A percentile compares a stretch with the other conserved stretches of the same genome.
These are phyloP conservation scores for Termitomyces sp. DNA, from an alignment of 768 basidiomycete genomes.

Conservation along the genomic window DNA sequence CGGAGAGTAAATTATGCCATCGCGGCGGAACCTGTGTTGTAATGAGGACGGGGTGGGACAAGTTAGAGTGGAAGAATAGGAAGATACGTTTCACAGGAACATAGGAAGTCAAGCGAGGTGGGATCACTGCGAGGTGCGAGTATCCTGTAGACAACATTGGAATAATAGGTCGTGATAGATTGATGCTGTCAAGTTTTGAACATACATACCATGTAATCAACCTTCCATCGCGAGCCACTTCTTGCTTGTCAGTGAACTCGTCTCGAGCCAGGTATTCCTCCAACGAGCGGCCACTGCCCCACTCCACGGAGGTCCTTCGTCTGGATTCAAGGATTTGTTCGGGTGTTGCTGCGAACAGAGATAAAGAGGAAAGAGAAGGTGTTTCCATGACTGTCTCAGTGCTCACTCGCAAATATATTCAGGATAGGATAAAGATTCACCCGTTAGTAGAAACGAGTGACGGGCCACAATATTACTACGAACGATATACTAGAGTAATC, in stretches of 20 bases:
- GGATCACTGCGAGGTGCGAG: conserved; percentile 50
- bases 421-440: too few relatives aligned
- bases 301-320: conserved; percentile 33
- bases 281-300: conserved; percentile 40
- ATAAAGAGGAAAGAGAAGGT: conserved; percentile 21
- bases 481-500: too few relatives aligned
- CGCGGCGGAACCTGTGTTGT: conserved; percentile 25
- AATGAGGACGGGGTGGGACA: not conserved
- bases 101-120: conserved; percentile 49
- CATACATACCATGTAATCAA: conserved; percentile 21
- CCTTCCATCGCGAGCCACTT: conserved; percentile 43
- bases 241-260: conserved; percentile 32
- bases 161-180: not conserved
- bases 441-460: too few relatives aligned
- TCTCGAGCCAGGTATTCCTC: conserved; percentile 46
- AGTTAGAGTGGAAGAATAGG: conserved; percentile 13
- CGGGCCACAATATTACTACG: too few relatives aligned
- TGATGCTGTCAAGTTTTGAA: too few relatives aligned
- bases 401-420: too few relatives aligned
- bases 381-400: not conserved
- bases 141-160: conserved; percentile 37
- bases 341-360: conserved; percentile 45
- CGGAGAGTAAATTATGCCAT: conserved; percentile 23
- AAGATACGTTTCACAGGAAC: conserved; percentile 59
- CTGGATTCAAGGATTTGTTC: conserved; percentile 41